Evolutionary conservation across 2,329 filamentous ascomycete species (phyloP), one percentile per base, ranked within the genome.

Genomic region (Trichophyton mentagrophytes): DNA sequence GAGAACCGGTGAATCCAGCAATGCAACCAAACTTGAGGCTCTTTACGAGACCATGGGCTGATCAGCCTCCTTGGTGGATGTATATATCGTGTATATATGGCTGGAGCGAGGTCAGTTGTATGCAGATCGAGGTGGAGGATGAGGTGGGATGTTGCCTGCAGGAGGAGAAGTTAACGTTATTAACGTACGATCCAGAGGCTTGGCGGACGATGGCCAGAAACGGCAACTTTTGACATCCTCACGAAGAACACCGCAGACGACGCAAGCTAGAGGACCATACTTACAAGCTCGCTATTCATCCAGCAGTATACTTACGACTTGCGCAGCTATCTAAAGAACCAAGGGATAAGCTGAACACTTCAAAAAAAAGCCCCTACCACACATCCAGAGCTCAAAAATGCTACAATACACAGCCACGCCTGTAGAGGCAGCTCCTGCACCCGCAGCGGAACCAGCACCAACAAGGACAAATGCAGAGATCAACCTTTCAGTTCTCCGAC

Each of bases 401-500:
- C 27, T 55, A 7, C 51, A 27, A 8, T 36, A 55, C 27, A 36
- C 27, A 55, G 51, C 25, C 6, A 30, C 27, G 27, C 27, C 27
- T 30, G 27, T 30, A 30, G 27, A 30, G 51, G 17, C 5, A 17
- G 51, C 51, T 55, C 51, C 55, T 1, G 40, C 20, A 27, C n/a
- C 60, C 9, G 42, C 25, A 11, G 6, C 53, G 7, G 27, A 73
- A 30, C 77, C 78, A 47, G 77, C 78, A 60, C 72, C 76, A 40
- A 65, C 68, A 5, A 85, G 88, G 65, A 86, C 86, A 64, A 93
- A 91, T 73, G 88, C 87, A 60, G 87, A 95, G 66, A 85, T 97
- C 69, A 97, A 97, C 77, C 80, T 95, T 65, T 80, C 84, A 57
- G 92, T 96, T 44, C 80, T 97, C 40, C 85, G 82, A 62, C 88